These are phyloP conservation scores for Neonothopanus nambi DNA, from an alignment of 1,284 basidiomycete species.

Conservation along the genomic window DNA sequence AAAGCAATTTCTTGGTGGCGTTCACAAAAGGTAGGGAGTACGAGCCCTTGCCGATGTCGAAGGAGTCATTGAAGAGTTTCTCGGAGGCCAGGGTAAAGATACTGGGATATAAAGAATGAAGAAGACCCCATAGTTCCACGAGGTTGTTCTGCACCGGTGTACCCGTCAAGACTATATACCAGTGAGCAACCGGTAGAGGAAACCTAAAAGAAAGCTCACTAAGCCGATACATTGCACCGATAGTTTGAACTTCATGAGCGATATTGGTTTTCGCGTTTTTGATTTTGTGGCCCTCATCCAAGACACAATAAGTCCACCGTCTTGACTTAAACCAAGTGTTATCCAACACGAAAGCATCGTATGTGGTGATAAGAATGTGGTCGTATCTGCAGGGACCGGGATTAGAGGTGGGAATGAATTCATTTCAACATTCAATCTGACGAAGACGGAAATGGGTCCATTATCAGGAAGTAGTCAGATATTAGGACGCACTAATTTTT, in stretches of 20 bases:
- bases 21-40: constrained; percentile 52
- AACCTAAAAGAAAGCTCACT: constrained; percentile 29
- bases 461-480: too few species aligned
- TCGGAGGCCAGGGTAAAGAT: constrained; percentile 53
- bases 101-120: constrained; percentile 56
- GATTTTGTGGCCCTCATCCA: constrained; percentile 65
- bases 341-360: constrained; percentile 51
- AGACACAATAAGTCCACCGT: constrained; percentile 56
- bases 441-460: too few species aligned
- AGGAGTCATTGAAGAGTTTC: constrained; percentile 49
- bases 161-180: constrained; percentile 52
- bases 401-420: constrained; percentile 12
- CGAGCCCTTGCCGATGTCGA: constrained; percentile 48
- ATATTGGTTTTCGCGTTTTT: constrained; percentile 54
- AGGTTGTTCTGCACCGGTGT: constrained; percentile 68
- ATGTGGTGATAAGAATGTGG: constrained; percentile 57
- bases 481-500: too few species aligned
- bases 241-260: constrained; percentile 42
- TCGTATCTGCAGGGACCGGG: constrained; percentile 1
- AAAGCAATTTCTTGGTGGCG: constrained; percentile 47
- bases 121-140: constrained; percentile 55
- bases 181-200: neutral
- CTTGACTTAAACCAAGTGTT: constrained; percentile 57
- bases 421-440: neutral
- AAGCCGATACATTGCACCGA: constrained; percentile 52